Base-by-base conservation (phyloP, 345 rosid species). In the Brassica juncea region DNA sequence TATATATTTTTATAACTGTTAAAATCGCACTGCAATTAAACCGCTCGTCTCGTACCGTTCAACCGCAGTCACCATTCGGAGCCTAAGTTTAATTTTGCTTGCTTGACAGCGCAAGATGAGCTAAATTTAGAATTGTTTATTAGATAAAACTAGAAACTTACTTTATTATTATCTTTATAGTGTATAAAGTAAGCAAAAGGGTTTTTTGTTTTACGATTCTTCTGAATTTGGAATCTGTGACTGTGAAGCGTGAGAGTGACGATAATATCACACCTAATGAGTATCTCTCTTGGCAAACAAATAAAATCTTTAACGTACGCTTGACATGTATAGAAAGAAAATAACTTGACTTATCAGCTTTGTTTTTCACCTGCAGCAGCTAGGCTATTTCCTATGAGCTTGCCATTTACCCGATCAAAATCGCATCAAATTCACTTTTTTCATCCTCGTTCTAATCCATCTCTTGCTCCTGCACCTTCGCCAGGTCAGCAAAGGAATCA, bases 391-490 rank as follows among this genome's bases (percentile, higher is more conserved):
- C 84, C 89, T 73, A 71, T 69, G 84, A 84, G 83, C 6, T 4
- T 85, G 52, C 82, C 87, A 52, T 77, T 84, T 77, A 63, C 84
- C 60, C 86, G 55, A 73, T 67, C 79, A 15, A 84, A 70, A 61
- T 79, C 83, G 49, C 77, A 84, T 27, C 86, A 15, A 61, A 70
- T 73, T 60, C 86, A 23, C 63, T 74, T 73, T 77, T 67, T 69
- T 83, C 86, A 84, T 83, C 86, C 25, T 62, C 72, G 69, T 87
- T 76, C 52, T 84, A 84, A 42, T 77, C 84, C 35, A 35, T 69
- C 68, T 4, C 87, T 89, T 66, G 85, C 85, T 15, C 84, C 83
- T 65, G 77, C 84, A 66, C 86, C 89, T 71, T 80, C 90, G 75
- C 89, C 88, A 66, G 81, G 71, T 66, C 75, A 68, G 85, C 84